Percentiles rank a stretch among this genome's conserved stretches.
These are phyloP conservation scores for Ophiostoma perfectum DNA, from an alignment of 2,329 filamentous ascomycete genomes.

Conservation along the genomic window DNA sequence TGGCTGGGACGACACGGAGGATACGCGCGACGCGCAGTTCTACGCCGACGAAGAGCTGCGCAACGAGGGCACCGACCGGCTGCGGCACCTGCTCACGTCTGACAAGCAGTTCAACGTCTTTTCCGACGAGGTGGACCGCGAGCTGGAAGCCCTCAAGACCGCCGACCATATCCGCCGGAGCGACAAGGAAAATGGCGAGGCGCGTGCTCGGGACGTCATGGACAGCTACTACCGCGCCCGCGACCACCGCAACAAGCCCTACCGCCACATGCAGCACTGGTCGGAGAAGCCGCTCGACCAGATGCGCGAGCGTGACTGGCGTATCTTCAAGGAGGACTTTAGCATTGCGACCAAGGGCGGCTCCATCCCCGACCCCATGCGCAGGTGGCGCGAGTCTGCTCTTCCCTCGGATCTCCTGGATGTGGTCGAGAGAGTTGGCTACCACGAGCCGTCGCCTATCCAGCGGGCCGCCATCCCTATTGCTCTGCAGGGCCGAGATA, in stretches of 20 bases:
- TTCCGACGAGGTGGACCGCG: slow-evolving; percentile 24
- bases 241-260: slow-evolving; percentile 66
- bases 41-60: slow-evolving; percentile 35
- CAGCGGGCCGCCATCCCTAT: slow-evolving; percentile 95
- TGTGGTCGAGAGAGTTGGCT: slow-evolving; percentile 79
- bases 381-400: slow-evolving; percentile 80
- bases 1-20: slow-evolving; percentile 92
- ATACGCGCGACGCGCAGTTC: slow-evolving; percentile 58
- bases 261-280: slow-evolving; percentile 81
- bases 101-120: slow-evolving; percentile 23
- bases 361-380: slow-evolving; percentile 90
- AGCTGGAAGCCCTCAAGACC: slow-evolving; percentile 24
- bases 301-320: slow-evolving; percentile 97
- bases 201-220: slow-evolving; percentile 72
- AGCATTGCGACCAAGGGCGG: slow-evolving; percentile 94
- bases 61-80: slow-evolving; percentile 65
- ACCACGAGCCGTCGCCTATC: slow-evolving; percentile 84
- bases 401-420: slow-evolving; percentile 73
- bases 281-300: slow-evolving; percentile 85
- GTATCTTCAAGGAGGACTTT: slow-evolving; percentile 99
- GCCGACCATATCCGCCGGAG: slow-evolving; percentile 45
- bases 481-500: slow-evolving; percentile 81
- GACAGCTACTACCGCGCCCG: slow-evolving; percentile 77
- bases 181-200: slow-evolving; percentile 68
- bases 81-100: slow-evolving; percentile 21